These are phyloP conservation scores for Ajuga chamaepitys DNA, from an alignment of 257 asterid species.

Conservation along the genomic window DNA sequence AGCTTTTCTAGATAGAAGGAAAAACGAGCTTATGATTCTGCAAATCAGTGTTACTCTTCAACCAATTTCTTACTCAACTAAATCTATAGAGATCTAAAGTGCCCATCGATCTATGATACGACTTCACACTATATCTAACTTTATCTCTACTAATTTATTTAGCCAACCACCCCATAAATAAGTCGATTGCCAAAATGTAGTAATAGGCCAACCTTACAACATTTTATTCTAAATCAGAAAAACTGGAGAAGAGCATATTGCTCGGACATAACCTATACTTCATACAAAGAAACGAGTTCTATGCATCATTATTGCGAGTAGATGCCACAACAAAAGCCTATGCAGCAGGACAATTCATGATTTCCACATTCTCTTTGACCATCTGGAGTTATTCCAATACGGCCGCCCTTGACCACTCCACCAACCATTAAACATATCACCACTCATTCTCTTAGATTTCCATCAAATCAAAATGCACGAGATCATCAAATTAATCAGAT, in stretches of 20 bases:
- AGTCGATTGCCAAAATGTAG: background rate
- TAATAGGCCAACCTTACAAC: background rate
- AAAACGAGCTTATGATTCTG: background rate
- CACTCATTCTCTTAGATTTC: background rate
- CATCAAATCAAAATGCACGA: slow-evolving; percentile 2
- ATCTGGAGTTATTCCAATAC: slow-evolving; percentile 1
- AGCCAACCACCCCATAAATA: background rate
- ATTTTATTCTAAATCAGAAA: background rate
- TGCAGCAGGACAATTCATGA: background rate
- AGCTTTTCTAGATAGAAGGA: background rate
- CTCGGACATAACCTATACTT: background rate
- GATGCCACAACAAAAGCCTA: background rate
- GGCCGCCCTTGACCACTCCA: slow-evolving; percentile 16
- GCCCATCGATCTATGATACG: background rate
- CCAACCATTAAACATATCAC: slow-evolving; percentile 13
- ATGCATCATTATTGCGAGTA: background rate
- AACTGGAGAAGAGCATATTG: background rate
- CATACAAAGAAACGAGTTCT: background rate
- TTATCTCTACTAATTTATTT: too few species aligned
- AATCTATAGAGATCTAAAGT: background rate
- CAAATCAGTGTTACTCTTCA: background rate
- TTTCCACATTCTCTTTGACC: slow-evolving; percentile 2
- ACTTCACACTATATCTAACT: too few species aligned
- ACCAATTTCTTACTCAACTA: background rate
- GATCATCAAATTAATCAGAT: slow-evolving; percentile 4